Evolutionary conservation across 306 rosid species (phyloP), one percentile per base, ranked within the genome.

Genomic region (Fragaria vesca): DNA sequence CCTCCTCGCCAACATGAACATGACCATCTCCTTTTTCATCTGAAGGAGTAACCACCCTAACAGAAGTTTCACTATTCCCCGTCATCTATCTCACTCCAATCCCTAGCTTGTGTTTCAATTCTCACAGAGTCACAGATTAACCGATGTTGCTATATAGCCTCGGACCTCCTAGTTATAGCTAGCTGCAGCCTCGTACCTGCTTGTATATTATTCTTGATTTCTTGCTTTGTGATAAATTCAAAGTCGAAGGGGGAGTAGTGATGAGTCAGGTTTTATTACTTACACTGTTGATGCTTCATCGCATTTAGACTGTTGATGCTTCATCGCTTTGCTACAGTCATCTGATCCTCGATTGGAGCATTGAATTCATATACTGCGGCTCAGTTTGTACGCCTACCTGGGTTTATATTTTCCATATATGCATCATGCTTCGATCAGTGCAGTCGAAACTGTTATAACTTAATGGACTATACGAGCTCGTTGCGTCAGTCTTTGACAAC

Each of bases 51-150:
- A 58, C 61, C 13, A 45, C 55, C 43, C 54, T 26, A 67, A 9
- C 67, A 67, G 40, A 16, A 24, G 12, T 66, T 40, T 58, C 34
- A 42, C 58, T 63, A 8, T 42, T 72, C 36, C 51, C 73, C 70
- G 13, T 67, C 82, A 72, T 79, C 13, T 48, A 45, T 36, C 48
- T 54, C n/a, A 54, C 45, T 3, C 16, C 61, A 12, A 55, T 58
- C 16, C 16, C 65, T 58, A 8, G 26, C 28, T 5, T 16, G 8
- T 15, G 7, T 57, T 26, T 57, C 60, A 32, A 32, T 32, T 32
- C 36, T 32, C 36, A 32, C 34, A 32, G 36, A 32, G 36, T 54
- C 60, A 8, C 12, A 55, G 28, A 8, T n/a, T n/a, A 21, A 17
- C 6, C 61, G 30, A 60, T 24, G 26, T 24, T 9, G 34, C 6